Conservation (phyloP, 164 flowering plant genomes). For the Taxillus chinensis region DNA sequence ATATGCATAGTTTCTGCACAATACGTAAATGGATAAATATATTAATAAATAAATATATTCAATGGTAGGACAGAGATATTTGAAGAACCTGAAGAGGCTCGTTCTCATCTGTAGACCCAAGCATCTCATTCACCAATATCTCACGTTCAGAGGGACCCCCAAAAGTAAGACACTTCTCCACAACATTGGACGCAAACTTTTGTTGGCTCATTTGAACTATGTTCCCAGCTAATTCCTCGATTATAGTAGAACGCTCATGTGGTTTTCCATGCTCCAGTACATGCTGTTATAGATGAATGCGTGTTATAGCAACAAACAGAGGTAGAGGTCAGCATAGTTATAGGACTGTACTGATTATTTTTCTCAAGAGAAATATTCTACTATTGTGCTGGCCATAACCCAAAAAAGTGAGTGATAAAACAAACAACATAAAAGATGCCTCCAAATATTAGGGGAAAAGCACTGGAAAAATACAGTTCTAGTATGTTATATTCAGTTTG, state of each 20-base stretch:
- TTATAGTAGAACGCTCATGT: conserved; percentile 73
- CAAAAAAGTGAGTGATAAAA: too few relatives aligned
- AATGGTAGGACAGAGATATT: not conserved
- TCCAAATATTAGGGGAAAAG: too few relatives aligned
- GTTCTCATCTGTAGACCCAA: conserved; percentile 89
- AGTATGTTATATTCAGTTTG: too few relatives aligned
- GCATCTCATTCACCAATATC: conserved; percentile 87
- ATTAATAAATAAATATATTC: not conserved
- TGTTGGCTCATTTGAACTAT: conserved; percentile 96
- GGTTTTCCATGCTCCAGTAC: conserved; percentile 94
- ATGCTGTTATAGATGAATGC: conserved; percentile 44
- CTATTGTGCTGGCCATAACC: too few relatives aligned
- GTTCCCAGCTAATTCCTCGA: conserved; percentile 77
- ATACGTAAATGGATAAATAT: too few relatives aligned
- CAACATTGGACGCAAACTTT: conserved; percentile 99
- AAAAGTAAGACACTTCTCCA: conserved; percentile 87
- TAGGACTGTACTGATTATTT: too few relatives aligned
- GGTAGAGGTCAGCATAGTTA: too few relatives aligned
- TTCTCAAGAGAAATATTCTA: too few relatives aligned
- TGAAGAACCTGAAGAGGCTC: conserved; percentile 90
- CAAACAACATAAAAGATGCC: too few relatives aligned
- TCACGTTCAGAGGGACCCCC: conserved; percentile 72
- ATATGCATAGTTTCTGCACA: too few relatives aligned
- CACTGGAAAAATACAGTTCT: too few relatives aligned
- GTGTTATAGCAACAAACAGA: not conserved